Evolutionary conservation across 345 rosid species (phyloP).

Genomic region (Populus euphratica): DNA sequence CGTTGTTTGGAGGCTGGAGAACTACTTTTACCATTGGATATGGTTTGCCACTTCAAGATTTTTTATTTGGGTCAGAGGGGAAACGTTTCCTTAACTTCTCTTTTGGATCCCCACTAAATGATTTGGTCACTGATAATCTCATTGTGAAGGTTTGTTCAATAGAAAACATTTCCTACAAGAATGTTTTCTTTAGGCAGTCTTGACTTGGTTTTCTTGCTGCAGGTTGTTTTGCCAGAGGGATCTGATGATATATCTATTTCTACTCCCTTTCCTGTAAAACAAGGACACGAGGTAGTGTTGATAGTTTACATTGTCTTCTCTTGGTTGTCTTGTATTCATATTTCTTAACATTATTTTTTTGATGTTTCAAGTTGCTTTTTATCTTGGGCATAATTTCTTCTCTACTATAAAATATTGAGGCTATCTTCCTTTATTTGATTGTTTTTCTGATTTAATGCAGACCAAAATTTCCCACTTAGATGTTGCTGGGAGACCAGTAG

Average conservation of each 20-base stretch:
- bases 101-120: conserved; percentile 70
- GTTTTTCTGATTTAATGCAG: conserved; percentile 35
- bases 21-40: conserved; percentile 94
- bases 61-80: conserved; percentile 69
- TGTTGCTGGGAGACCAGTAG: conserved; percentile 80
- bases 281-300: conserved; percentile 65
- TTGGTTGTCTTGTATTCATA: background rate
- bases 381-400: background rate
- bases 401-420: background rate
- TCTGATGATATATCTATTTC: conserved; percentile 60
- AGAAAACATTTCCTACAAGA: background rate
- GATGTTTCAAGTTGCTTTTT: background rate
- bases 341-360: background rate
- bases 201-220: conserved; percentile 21
- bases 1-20: conserved; percentile 95
- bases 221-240: conserved; percentile 97
- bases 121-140: conserved; percentile 68
- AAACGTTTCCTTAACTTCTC: conserved; percentile 68
- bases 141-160: conserved; percentile 52
- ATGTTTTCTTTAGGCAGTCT: background rate
- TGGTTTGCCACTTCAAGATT: conserved; percentile 83
- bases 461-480: conserved; percentile 87
- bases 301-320: conserved; percentile 4
- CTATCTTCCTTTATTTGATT: conserved; percentile 5
- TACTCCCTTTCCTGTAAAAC: conserved; percentile 69